Base-by-base conservation (phyloP, 2,329 filamentous ascomycete species). In the Allantophomopsis cytisporea region DNA sequence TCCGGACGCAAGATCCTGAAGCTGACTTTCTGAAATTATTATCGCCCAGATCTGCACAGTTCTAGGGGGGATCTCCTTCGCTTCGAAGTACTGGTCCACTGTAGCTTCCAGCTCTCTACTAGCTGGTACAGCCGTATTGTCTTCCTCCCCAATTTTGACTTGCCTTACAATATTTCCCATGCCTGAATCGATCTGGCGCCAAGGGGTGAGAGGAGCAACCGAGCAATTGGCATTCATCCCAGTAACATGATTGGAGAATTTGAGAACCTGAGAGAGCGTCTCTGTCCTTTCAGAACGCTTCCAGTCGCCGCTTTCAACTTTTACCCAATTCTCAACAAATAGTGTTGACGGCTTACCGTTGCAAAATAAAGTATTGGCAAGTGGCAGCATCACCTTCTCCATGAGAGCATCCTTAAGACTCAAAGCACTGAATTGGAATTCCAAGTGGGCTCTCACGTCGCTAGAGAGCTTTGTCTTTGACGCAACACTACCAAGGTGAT, bases 91-190 rank as follows among this genome's bases (percentile, higher is more conserved):
- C 6, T 60, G 58, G 5, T 74, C 70, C 2, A 89, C 76, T 4
- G 71, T 65, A 14, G 54, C 55, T 54, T 91, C 84, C 2, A 89
- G 64, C 54, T 89, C 83, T 20, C 69, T 66, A 1, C 82, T 87
- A 3, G 83, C 83, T 11, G 80, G 76, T 0, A 68, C 60, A 2
- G 58, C 50, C 23, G 60, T 54, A 4, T 62, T 65, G 16, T 54
- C 47, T 12, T 48, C 48, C 17, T 54, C 48, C 11, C 48, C 48
- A 14, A 69, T 60, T 13, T 72, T 62, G 8, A 88, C 54, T 33
- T 73, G 70, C 23, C 80, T 73, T 16, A 91, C 64, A 40, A 93
- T 89, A 57, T 93, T 93, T 3, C 85, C 85, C 50, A 88, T 74
- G 30, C 76, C 76, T 31, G 73, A 69, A 1, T 68, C 60, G 30